phyloP scores from a whole-genome alignment of 805 yeast species.

The Candida boidinii region DNA sequence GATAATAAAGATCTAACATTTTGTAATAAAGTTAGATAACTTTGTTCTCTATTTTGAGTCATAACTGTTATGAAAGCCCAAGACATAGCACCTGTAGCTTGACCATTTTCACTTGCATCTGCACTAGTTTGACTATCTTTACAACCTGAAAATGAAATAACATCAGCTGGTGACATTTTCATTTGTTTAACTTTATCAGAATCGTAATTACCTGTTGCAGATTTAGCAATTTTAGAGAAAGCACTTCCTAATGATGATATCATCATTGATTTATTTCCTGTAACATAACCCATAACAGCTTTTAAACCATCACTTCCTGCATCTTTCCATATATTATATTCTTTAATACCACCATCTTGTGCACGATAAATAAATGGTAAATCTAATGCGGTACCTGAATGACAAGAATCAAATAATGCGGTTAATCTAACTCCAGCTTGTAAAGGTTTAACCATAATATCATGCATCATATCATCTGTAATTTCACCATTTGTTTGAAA shows the following conservation, averaged over 20 bases:
- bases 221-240: slow-evolving; percentile 24
- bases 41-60: slow-evolving; percentile 51
- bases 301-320: slow-evolving; percentile 59
- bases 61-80: slow-evolving; percentile 67
- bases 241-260: slow-evolving; percentile 29
- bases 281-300: slow-evolving; percentile 50
- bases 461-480: slow-evolving; percentile 69
- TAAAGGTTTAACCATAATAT: slow-evolving; percentile 57
- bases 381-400: slow-evolving; percentile 77
- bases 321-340: slow-evolving; percentile 69
- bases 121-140: slow-evolving; percentile 81
- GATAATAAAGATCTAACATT: slow-evolving; percentile 57
- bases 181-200: slow-evolving; percentile 31
- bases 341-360: slow-evolving; percentile 76
- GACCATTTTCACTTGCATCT: slow-evolving; percentile 66
- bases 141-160: slow-evolving; percentile 70
- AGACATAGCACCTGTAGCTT: slow-evolving; percentile 78
- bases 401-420: slow-evolving; percentile 79
- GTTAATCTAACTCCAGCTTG: slow-evolving; percentile 71
- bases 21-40: slow-evolving; percentile 61
- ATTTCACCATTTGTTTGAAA: slow-evolving; percentile 59
- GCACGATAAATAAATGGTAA: slow-evolving; percentile 68
- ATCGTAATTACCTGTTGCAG: slow-evolving; percentile 23
- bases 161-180: slow-evolving; percentile 72
- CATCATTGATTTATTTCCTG: slow-evolving; percentile 43